Base-by-base conservation (phyloP, 2,329 filamentous ascomycete genomes). In the Colletotrichum horii region DNA sequence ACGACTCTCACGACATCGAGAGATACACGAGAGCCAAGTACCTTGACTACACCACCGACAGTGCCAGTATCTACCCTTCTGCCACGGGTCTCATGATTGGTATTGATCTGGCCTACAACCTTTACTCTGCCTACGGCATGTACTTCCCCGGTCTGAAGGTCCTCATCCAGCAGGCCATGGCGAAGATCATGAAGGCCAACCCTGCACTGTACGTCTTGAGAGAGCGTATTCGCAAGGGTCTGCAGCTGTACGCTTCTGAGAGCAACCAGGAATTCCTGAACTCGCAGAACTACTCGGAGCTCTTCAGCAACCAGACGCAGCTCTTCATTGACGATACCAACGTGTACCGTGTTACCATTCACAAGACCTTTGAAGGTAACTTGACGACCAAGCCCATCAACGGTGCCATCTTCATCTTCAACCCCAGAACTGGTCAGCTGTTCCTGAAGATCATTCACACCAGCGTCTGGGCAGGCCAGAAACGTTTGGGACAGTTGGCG, bases 381-480 rank as follows among this genome's bases (percentile, higher is more conserved):
- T 89, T 99, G 91, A 99, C 97, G 0, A 99, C 97, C 3, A 99
- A 99, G 86, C 97, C 97, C 5, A 99, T 99, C 90, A 99, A 99
- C 84, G 97, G 97, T 83, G 97, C 97, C 61, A 98, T 99, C 83
- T 99, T 99, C 89, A 99, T 99, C 83, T 98, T 99, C 91, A 99
- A 99, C 84, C 97, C 97, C n/a, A 93, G 96, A 74, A 99, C 97
- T 68, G 97, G 97, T 66, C 97, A 99, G 82, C 87, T 99, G 52
- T 99, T 99, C 92, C 87, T 99, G 83, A 99, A 99, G 90, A 98
- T 99, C 80, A 99, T 99, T 79, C 97, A 99, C 86, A 99, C 97
- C 2, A 98, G 96, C 82, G 97, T 99, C 32, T 99, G 97, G 97
- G 97, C 97, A 67, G 97, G 97, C 70, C 97, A 99, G 87, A 99